A percentile compares a stretch with the other conserved stretches of the same genome.
Evolutionary conservation across 2,329 filamentous ascomycete species (phyloP).

Genomic region (Lomentospora prolificans): DNA sequence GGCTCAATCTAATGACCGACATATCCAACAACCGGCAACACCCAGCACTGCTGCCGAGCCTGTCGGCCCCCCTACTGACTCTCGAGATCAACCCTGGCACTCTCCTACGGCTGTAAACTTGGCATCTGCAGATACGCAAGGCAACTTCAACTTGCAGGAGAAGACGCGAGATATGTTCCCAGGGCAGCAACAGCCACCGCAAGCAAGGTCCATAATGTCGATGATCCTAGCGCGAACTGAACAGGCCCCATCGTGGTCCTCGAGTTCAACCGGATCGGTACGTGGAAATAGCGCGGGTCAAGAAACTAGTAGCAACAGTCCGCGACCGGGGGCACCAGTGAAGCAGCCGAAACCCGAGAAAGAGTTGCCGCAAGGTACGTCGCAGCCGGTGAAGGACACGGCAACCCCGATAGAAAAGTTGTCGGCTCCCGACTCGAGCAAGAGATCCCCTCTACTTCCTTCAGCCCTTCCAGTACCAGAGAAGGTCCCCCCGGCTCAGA

Average conservation of each 20-base stretch:
- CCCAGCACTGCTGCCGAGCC: too few relatives aligned
- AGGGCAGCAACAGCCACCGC: not conserved
- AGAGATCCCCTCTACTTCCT: not conserved
- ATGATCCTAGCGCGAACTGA: not conserved
- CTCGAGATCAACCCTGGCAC: too few relatives aligned
- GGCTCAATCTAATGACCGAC: too few relatives aligned
- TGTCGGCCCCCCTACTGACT: too few relatives aligned
- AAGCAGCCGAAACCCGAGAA: not conserved
- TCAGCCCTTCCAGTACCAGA: not conserved
- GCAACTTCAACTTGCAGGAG: not conserved
- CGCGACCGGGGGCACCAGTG: not conserved
- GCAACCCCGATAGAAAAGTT: too few relatives aligned
- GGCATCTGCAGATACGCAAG: not conserved
- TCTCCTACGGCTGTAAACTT: not conserved
- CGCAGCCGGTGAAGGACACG: too few relatives aligned
- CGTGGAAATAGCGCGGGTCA: not conserved
- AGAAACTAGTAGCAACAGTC: not conserved
- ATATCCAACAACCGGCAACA: too few relatives aligned
- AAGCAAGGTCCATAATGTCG: not conserved
- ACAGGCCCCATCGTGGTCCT: not conserved
- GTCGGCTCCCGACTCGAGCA: too few relatives aligned
- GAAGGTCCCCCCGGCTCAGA: not conserved
- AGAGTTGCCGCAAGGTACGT: not conserved
- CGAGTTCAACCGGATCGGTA: not conserved
- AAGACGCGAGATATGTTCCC: not conserved